phyloP scores from a whole-genome alignment of 2,329 filamentous ascomycete species.

The Trichoderma gracile region DNA sequence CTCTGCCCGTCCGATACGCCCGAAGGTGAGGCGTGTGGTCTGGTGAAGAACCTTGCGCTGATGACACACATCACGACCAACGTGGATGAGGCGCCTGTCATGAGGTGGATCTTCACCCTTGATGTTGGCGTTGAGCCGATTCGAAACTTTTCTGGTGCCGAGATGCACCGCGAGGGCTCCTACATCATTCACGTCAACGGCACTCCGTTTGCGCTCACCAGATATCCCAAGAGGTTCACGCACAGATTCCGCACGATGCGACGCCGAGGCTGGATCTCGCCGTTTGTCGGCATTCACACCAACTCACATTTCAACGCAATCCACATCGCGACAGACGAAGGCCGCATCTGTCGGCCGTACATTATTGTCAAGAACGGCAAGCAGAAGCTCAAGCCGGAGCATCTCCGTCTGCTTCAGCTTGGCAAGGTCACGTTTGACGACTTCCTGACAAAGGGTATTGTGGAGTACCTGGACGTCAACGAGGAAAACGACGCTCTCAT shows the following conservation, averaged over 20 bases:
- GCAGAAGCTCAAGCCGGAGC: constrained; percentile 75
- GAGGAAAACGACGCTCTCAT: constrained; percentile 97
- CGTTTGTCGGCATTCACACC: constrained; percentile 95
- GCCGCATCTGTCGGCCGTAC: constrained; percentile 90
- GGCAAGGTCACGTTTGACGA: constrained; percentile 91
- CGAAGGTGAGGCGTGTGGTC: constrained; percentile 95
- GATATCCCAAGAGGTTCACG: constrained; percentile 83
- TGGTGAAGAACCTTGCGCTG: constrained; percentile 95
- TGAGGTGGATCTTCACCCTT: constrained; percentile 80
- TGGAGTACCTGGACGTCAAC: constrained; percentile 97
- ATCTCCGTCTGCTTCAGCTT: constrained; percentile 77
- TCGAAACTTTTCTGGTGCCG: constrained; percentile 69
- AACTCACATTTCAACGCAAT: constrained; percentile 91
- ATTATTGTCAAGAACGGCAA: constrained; percentile 91
- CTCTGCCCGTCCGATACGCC: constrained; percentile 95
- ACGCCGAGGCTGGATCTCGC: constrained; percentile 87
- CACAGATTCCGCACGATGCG: constrained; percentile 82
- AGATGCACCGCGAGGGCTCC: constrained; percentile 80
- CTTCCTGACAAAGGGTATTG: constrained; percentile 83
- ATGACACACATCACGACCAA: constrained; percentile 99
- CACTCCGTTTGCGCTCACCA: constrained; percentile 85
- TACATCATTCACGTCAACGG: constrained; percentile 96
- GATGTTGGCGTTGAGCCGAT: constrained; percentile 81
- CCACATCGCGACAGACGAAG: constrained; percentile 95
- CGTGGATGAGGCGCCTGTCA: constrained; percentile 87